Base-by-base conservation (phyloP, 208 protist species). In the Crithidia bombi region DNA sequence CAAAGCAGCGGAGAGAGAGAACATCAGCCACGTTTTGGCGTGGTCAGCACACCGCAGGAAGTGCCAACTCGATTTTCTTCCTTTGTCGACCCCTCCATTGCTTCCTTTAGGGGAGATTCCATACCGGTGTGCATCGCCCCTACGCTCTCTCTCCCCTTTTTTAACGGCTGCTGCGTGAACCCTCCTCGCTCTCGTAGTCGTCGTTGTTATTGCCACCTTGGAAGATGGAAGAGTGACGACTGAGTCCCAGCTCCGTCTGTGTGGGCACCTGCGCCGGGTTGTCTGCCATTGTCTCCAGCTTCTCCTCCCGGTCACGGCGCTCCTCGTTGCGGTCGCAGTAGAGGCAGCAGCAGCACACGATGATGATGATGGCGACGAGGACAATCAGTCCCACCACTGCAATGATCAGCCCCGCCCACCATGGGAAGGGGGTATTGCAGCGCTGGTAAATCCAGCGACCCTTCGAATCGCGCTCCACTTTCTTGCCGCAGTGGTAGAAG, bases 371-470 rank as follows among this genome's bases (percentile, higher is more conserved):
- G 14, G 49, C 49, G 23, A 86, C 49, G 17, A 85, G 23, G 11
- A 79, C 62, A 32, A 83, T 56, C 39, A 85, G 44, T n/a, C 26
- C 47, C 14, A 61, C 25, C 14, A 84, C 66, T 1, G 83, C 76
- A 26, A 89, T 86, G 66, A 83, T 21, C 25, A 92, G 76, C 1
- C 30, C 78, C 6, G 41, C 79, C 81, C 82, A 92, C 86, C 86
- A 92, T 26, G 75, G 75, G 55, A 86, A 81, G 23, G 63, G 63
- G 25, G 62, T 68, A 5, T 71, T 65, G 73, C 83, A 89, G 23
- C 69, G 68, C n/a, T 76, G 50, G 52, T 85, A 75, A 30, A 83
- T 58, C 73, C 72, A 85, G 30, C 66, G 69, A 28, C 77, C 75
- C 50, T 78, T 54, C 46, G 56, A 51, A 68, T 89, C 79, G 49